Conservation (phyloP, 1,139 yeast species). For the Yamadazyma pseudoaaseri region DNA sequence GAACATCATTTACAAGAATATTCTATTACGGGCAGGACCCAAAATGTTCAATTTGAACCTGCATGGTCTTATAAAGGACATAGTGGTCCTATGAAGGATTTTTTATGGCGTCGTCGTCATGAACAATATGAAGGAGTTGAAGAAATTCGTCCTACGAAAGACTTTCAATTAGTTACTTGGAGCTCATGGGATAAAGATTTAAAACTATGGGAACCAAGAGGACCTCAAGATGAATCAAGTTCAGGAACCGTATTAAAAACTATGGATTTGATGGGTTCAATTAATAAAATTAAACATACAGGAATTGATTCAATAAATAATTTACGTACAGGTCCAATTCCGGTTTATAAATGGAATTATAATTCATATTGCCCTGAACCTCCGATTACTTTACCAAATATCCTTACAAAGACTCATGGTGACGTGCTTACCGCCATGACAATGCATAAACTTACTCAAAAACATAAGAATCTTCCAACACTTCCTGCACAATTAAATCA, state of each 20-base stretch:
- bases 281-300: background rate
- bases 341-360: conserved; percentile 20
- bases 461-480: conserved; percentile 23
- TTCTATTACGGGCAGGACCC: conserved; percentile 25
- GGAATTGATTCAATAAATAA: background rate
- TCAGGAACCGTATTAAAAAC: background rate
- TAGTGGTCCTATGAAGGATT: conserved; percentile 79
- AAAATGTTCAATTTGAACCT: conserved; percentile 36
- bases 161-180: conserved; percentile 91
- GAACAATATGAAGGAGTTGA: conserved; percentile 34
- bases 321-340: too few species aligned
- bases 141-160: conserved; percentile 61
- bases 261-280: background rate
- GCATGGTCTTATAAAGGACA: conserved; percentile 75
- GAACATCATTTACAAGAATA: conserved; percentile 46
- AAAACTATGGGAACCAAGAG: conserved; percentile 56
- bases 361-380: conserved; percentile 42
- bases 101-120: conserved; percentile 75
- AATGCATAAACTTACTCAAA: conserved; percentile 32
- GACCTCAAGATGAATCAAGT: conserved; percentile 44
- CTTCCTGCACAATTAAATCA: conserved; percentile 52
- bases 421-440: conserved; percentile 39
- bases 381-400: conserved; percentile 33
- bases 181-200: conserved; percentile 78
- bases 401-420: conserved; percentile 30